phyloP scores from a whole-genome alignment of 1,284 basidiomycete species.

The Mrakiaceae sp. region DNA sequence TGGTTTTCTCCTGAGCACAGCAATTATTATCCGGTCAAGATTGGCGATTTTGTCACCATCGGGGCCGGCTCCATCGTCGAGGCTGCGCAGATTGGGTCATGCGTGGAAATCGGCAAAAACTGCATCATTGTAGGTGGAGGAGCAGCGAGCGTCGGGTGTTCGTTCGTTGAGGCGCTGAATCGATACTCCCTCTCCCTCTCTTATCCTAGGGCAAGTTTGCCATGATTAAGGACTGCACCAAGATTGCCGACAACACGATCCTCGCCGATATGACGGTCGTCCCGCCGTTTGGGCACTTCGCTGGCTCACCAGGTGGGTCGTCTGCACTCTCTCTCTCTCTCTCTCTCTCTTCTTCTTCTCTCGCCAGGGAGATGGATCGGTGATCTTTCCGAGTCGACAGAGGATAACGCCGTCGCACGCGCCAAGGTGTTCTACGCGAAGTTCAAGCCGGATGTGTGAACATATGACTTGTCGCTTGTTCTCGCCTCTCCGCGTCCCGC shows the following conservation, averaged over 20 bases:
- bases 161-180: not conserved
- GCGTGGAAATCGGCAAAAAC: constrained; percentile 89
- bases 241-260: constrained; percentile 71
- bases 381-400: constrained; percentile 80
- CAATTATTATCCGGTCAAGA: constrained; percentile 96
- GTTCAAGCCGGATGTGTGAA: constrained; percentile 37
- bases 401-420: constrained; percentile 63
- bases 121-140: constrained; percentile 68
- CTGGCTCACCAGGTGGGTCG: constrained; percentile 70
- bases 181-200: not conserved
- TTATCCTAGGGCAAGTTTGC: constrained; percentile 74
- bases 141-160: not conserved
- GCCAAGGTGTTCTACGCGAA: constrained; percentile 66
- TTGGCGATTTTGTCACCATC: constrained; percentile 89
- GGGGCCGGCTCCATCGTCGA: constrained; percentile 79
- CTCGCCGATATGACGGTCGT: constrained; percentile 87
- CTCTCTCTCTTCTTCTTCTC: not conserved
- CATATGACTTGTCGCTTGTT: too few relatives aligned
- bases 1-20: constrained; percentile 36
- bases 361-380: constrained; percentile 59
- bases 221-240: constrained; percentile 91
- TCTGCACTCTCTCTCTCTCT: not conserved
- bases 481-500: too few relatives aligned
- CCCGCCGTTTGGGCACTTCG: constrained; percentile 72
- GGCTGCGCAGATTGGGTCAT: constrained; percentile 85